phyloP scores from a whole-genome alignment of 2,329 filamentous ascomycete species.

The Colletotrichum costaricense region DNA sequence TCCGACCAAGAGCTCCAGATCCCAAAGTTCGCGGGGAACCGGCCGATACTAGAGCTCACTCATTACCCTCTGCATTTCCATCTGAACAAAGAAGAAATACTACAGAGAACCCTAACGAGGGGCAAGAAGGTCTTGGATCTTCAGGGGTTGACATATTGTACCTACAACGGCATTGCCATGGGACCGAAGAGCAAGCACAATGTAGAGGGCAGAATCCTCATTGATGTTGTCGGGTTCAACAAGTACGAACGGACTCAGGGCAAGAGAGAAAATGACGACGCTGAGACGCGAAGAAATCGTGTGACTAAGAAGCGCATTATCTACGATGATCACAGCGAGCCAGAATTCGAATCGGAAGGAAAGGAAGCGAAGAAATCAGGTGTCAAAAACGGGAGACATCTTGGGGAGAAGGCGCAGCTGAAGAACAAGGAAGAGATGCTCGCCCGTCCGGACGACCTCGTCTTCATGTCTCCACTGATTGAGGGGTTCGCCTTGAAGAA shows the following conservation, averaged over 20 bases:
- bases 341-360: not conserved
- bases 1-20: conserved; percentile 45
- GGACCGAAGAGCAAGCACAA: conserved; percentile 45
- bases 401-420: conserved; percentile 47
- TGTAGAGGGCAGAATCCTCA: conserved; percentile 53
- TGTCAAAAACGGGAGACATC: conserved; percentile 36
- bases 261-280: conserved; percentile 48
- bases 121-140: conserved; percentile 54
- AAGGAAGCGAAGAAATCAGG: not conserved
- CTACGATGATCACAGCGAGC: not conserved
- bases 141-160: conserved; percentile 53
- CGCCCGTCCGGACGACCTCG: conserved; percentile 48
- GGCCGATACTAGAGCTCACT: conserved; percentile 51
- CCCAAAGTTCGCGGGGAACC: conserved; percentile 50
- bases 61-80: conserved; percentile 52
- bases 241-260: conserved; percentile 52
- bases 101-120: conserved; percentile 44
- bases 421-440: conserved; percentile 55
- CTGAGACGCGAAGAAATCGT: conserved; percentile 40
- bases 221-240: conserved; percentile 55
- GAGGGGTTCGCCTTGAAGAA: conserved; percentile 59
- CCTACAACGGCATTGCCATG: conserved; percentile 55
- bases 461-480: conserved; percentile 54
- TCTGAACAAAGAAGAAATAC: conserved; percentile 43
- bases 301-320: conserved; percentile 10